These are phyloP conservation scores for Decorospora gaudefroyi DNA, from an alignment of 2,329 filamentous ascomycete genomes.

Conservation along the genomic window DNA sequence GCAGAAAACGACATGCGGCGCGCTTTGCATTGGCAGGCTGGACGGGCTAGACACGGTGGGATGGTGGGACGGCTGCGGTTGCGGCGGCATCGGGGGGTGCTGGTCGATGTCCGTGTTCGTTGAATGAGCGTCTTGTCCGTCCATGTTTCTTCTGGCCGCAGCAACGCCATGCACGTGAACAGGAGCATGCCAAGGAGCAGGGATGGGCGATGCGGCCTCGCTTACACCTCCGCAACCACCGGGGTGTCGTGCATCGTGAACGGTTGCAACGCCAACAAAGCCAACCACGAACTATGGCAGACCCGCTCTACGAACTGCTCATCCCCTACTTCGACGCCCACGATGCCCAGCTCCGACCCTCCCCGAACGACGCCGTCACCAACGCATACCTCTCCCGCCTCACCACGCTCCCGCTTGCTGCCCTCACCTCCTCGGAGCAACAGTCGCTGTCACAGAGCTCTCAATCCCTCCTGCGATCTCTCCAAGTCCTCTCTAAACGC, in stretches of 20 bases:
- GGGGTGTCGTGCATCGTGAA: no score
- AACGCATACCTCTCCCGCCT: conserved; percentile 76
- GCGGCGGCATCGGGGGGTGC: conserved; percentile 13
- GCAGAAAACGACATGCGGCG: conserved; percentile 40
- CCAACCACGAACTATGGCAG: conserved; percentile 47
- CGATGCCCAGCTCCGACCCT: conserved; percentile 47
- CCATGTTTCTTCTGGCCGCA: conserved; percentile 5
- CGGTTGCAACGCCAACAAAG: not conserved
- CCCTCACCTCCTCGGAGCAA: conserved; percentile 74
- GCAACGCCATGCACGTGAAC: conserved; percentile 9
- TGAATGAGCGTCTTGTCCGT: conserved; percentile 7
- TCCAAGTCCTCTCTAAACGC: conserved; percentile 86
- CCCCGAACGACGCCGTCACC: conserved; percentile 57
- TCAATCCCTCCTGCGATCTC: conserved; percentile 77
- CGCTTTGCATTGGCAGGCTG: no score
- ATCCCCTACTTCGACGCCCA: conserved; percentile 61
- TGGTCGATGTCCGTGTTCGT: conserved; percentile 3
- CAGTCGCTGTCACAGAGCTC: conserved; percentile 78
- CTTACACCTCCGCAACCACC: conserved; percentile 12
- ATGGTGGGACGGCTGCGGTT: conserved; percentile 14
- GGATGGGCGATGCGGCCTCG: conserved; percentile 5
- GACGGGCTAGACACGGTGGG: no score
- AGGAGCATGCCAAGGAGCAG: conserved; percentile 1
- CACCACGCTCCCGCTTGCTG: conserved; percentile 73
- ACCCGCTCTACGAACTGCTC: conserved; percentile 76